Conservation (phyloP, 805 yeast genomes). For the Candida adriatica region DNA sequence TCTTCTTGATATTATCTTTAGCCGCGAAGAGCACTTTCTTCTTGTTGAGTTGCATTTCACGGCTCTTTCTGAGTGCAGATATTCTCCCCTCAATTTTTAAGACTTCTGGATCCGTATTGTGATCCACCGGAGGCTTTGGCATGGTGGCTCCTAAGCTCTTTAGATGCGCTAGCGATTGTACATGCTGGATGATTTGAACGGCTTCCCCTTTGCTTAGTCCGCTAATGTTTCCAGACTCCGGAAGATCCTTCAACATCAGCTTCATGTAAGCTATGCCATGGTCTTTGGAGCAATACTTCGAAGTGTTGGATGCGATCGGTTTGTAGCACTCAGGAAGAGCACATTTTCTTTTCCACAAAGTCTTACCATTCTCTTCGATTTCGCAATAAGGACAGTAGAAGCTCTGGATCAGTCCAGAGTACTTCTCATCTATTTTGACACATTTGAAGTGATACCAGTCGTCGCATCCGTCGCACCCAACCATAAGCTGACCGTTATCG, state of each 20-base stretch:
- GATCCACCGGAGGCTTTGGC: slow-evolving; percentile 35
- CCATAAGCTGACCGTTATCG: slow-evolving; percentile 79
- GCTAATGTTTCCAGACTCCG: not conserved
- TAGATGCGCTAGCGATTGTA: slow-evolving; percentile 16
- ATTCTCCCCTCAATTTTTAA: slow-evolving; percentile 2
- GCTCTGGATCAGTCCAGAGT: slow-evolving; percentile 49
- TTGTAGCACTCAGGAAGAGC: slow-evolving; percentile 48
- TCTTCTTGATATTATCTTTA: slow-evolving; percentile 20
- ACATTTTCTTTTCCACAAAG: slow-evolving; percentile 76
- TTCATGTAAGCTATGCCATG: slow-evolving; percentile 45
- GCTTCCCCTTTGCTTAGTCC: slow-evolving; percentile 6
- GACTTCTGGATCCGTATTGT: slow-evolving; percentile 10
- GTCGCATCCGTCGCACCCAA: slow-evolving; percentile 92
- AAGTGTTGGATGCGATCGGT: slow-evolving; percentile 38
- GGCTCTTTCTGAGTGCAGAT: not conserved
- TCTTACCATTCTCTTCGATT: slow-evolving; percentile 33
- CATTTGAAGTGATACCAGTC: slow-evolving; percentile 92
- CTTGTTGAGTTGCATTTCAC: slow-evolving; percentile 7
- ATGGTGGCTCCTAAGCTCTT: slow-evolving; percentile 29
- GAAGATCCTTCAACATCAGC: not conserved
- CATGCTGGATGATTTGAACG: slow-evolving; percentile 10
- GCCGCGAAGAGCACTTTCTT: slow-evolving; percentile 16
- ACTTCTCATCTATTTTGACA: slow-evolving; percentile 47
- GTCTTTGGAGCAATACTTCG: slow-evolving; percentile 69
- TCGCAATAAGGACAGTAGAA: slow-evolving; percentile 74